Base-by-base conservation (phyloP, 129 eudicot genomes). In the Lonicera japonica region DNA sequence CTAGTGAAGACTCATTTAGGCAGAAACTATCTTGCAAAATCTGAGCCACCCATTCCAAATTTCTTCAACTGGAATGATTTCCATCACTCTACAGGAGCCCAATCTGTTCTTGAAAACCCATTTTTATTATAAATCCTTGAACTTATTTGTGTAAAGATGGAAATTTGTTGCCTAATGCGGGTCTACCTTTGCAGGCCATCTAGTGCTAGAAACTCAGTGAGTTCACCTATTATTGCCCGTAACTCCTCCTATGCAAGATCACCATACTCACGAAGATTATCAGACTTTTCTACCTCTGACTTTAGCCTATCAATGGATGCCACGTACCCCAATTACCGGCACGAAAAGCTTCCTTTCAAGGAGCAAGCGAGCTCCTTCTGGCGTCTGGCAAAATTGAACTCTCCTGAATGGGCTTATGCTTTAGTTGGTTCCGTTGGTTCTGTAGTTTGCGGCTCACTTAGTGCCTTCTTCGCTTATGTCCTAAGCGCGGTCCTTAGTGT, bases 231-330 rank as follows among this genome's bases (percentile, higher is more conserved):
- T 55, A 92, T 92, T 15, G 78, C 98, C 8, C 77, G 96, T 55
- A 92, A 92, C 78, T 92, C 98, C 5, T 92, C 98, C 1, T 92
- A 92, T 4, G 98, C 96, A 4, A 84, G 96, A 57, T 92, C 99
- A 43, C 99, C 99, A 5, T 92, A 80, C 78, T 91, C 98, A 6
- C 79, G 96, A 38, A 64, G 99, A 20, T 56, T 92, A 39, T 92
- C 99, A 3, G 99, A 92, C 71, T 92, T 92, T 83, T 92, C 99
- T n/a, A 92, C 91, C 25, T 82, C 96, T 0, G 99, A 92, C 68
- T 85, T 82, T 22, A 92, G 83, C 73, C 76, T 80, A 54, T 78
- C 99, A 14, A 39, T 85, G 11, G 99, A 87, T 11, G 91, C 79
- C 57, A 56, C 81, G 6, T 82, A 85, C 78, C 84, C 95, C 11